Evolutionary conservation across 177 flowering plant genomes (phyloP).

Genomic region (Vitis hybrid): DNA sequence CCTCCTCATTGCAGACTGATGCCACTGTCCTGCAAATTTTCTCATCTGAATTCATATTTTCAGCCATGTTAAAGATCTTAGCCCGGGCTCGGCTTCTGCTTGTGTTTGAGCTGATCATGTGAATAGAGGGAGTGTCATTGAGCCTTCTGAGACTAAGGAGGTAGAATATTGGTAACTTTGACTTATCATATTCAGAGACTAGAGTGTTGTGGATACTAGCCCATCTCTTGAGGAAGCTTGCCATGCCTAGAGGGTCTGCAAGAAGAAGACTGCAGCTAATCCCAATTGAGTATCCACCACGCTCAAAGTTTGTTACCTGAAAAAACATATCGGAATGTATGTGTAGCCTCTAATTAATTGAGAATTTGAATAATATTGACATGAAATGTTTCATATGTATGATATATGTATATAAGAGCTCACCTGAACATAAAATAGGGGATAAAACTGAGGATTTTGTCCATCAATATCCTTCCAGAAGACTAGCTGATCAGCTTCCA

Average conservation of each 20-base stretch:
- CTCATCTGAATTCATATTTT: background rate
- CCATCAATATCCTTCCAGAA: slow-evolving; percentile 47
- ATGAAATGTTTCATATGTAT: no score
- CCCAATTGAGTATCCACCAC: slow-evolving; percentile 59
- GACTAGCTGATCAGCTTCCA: slow-evolving; percentile 35
- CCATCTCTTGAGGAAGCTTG: slow-evolving; percentile 42
- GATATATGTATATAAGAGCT: no score
- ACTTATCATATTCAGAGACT: slow-evolving; percentile 4
- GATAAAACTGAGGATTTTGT: slow-evolving; percentile 37
- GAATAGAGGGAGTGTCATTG: background rate
- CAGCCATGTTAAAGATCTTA: slow-evolving; percentile 19
- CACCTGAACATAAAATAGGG: slow-evolving; percentile 54
- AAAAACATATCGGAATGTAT: background rate
- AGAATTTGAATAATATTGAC: no score
- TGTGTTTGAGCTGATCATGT: slow-evolving; percentile 1
- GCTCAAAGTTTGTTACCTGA: slow-evolving; percentile 53
- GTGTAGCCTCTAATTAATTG: no score
- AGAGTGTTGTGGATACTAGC: slow-evolving; percentile 28
- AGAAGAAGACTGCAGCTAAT: slow-evolving; percentile 51
- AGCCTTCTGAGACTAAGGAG: slow-evolving; percentile 23
- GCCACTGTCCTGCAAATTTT: slow-evolving; percentile 17
- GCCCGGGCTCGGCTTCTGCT: slow-evolving; percentile 12
- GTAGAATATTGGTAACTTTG: slow-evolving; percentile 35
- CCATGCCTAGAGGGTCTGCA: slow-evolving; percentile 34
- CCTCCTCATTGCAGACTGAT: slow-evolving; percentile 25